Percentiles rank a stretch among this genome's conserved stretches.
Evolutionary conservation across 2,329 filamentous ascomycete species (phyloP).

Genomic region (Lachnellula suecica): DNA sequence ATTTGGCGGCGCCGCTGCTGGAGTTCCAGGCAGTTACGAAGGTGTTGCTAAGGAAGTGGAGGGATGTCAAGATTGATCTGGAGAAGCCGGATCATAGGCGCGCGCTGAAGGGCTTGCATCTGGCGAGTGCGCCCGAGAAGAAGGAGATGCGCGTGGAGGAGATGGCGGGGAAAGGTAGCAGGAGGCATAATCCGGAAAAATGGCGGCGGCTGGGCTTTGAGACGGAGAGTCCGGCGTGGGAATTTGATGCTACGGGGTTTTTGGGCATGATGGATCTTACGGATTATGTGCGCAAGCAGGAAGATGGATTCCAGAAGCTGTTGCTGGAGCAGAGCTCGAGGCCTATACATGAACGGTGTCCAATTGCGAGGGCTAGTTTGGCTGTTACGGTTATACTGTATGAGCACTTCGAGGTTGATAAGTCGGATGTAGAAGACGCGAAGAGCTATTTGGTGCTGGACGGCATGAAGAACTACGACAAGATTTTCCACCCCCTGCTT

Average conservation of each 20-base stretch:
- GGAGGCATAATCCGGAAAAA: slow-evolving; percentile 81
- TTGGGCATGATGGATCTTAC: slow-evolving; percentile 97
- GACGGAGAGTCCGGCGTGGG: slow-evolving; percentile 79
- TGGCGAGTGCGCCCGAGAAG: slow-evolving; percentile 73
- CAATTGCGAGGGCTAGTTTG: slow-evolving; percentile 82
- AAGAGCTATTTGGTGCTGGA: slow-evolving; percentile 76
- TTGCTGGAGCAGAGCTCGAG: slow-evolving; percentile 83
- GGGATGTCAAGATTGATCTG: slow-evolving; percentile 78
- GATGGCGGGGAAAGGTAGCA: slow-evolving; percentile 54
- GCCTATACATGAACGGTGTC: slow-evolving; percentile 72
- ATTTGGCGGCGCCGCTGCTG: slow-evolving; percentile 83
- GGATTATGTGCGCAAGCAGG: slow-evolving; percentile 88
- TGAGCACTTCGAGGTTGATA: slow-evolving; percentile 94
- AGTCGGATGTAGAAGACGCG: slow-evolving; percentile 74
- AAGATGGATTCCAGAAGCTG: slow-evolving; percentile 90
- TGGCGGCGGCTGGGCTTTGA: slow-evolving; percentile 93
- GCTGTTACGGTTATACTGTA: slow-evolving; percentile 86
- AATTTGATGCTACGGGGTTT: slow-evolving; percentile 85
- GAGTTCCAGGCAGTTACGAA: slow-evolving; percentile 95
- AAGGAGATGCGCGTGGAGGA: slow-evolving; percentile 34
- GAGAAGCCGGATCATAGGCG: slow-evolving; percentile 86
- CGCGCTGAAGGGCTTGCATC: slow-evolving; percentile 73
- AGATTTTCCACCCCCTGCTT: slow-evolving; percentile 80
- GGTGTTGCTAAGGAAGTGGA: slow-evolving; percentile 83
- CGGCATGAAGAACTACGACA: slow-evolving; percentile 76